Percentiles rank a stretch among this genome's conserved stretches.
Evolutionary conservation across 1,284 basidiomycete genomes (phyloP).

Genomic region (Ustilago cynodontis): DNA sequence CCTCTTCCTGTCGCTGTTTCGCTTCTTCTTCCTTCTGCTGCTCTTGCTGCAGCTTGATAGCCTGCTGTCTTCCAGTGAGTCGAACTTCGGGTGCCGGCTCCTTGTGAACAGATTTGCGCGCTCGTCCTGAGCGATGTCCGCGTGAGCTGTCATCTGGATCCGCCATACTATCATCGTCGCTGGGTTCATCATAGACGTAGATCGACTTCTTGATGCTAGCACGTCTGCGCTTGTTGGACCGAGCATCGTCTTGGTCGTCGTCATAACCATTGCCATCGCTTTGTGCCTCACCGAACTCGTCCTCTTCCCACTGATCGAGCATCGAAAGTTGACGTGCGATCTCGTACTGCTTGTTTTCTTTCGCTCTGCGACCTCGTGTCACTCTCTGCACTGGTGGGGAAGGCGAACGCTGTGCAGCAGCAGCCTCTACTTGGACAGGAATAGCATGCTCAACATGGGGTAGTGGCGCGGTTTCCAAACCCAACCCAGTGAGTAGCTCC

Average conservation of each 20-base stretch:
- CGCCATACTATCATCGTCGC: slow-evolving; percentile 45
- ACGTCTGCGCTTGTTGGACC: slow-evolving; percentile 18
- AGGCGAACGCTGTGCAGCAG: slow-evolving; percentile 34
- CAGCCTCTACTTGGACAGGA: slow-evolving; percentile 40
- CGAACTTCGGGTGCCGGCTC: slow-evolving; percentile 30
- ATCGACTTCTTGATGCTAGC: slow-evolving; percentile 32
- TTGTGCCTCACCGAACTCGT: slow-evolving; percentile 28
- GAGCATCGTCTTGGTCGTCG: slow-evolving; percentile 19
- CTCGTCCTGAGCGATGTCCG: slow-evolving; percentile 17
- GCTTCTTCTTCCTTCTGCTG: slow-evolving; percentile 43
- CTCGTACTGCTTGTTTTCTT: slow-evolving; percentile 38
- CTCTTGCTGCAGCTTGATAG: slow-evolving; percentile 48
- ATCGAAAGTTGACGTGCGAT: slow-evolving; percentile 36
- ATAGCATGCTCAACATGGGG: slow-evolving; percentile 42
- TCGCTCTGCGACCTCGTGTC: slow-evolving; percentile 35
- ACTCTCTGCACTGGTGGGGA: slow-evolving; percentile 25
- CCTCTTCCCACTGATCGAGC: slow-evolving; percentile 42
- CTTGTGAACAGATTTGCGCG: slow-evolving; percentile 15
- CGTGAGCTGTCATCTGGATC: slow-evolving; percentile 32
- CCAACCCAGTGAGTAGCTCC: slow-evolving; percentile 25
- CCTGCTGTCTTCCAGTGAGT: slow-evolving; percentile 46
- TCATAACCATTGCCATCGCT: slow-evolving; percentile 15
- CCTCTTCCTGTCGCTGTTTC: slow-evolving; percentile 25
- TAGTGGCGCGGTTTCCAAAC: slow-evolving; percentile 19
- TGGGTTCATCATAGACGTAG: slow-evolving; percentile 44